A percentile compares a stretch with the other conserved stretches of the same genome.
Conservation (phyloP, 257 asterid genomes). For the Nemophila menziesii region DNA sequence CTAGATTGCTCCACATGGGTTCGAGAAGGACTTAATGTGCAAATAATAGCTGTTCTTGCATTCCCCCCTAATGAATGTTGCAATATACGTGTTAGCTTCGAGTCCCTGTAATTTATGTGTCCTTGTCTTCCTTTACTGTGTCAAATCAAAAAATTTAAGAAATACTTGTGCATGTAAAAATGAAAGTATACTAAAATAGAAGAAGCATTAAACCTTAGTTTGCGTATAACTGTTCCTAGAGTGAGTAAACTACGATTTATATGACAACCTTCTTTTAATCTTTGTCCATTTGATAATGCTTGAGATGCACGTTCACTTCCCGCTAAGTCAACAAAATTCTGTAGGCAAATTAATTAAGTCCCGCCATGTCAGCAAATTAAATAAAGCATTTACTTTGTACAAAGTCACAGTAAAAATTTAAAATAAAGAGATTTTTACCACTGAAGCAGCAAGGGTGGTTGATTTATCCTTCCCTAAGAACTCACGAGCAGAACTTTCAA, state of each 20-base stretch:
- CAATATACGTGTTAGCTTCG: constrained; percentile 20
- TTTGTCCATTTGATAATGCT: constrained; percentile 24
- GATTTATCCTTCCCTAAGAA: neutral
- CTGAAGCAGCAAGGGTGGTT: constrained; percentile 10
- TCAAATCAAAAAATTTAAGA: neutral
- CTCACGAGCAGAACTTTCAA: constrained; percentile 6
- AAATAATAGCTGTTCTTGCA: constrained; percentile 21
- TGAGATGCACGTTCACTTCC: constrained; percentile 47
- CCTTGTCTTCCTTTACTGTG: constrained; percentile 21
- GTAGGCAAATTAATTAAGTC: neutral
- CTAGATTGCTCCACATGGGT: constrained; percentile 22
- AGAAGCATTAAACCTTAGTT: constrained; percentile 27
- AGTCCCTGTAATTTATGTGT: constrained; percentile 18
- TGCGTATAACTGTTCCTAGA: constrained; percentile 47
- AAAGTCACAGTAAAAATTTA: neutral
- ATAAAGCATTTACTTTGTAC: neutral
- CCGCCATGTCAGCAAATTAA: neutral
- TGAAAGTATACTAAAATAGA: neutral
- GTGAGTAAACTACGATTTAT: constrained; percentile 39
- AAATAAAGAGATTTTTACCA: neutral
- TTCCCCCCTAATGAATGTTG: constrained; percentile 19
- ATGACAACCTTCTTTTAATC: constrained; percentile 44
- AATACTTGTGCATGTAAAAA: neutral
- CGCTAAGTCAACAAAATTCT: constrained; percentile 44
- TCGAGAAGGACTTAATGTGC: constrained; percentile 21